Evolutionary conservation across 1,284 basidiomycete species (phyloP).

Genomic region (Tremellales sp.): DNA sequence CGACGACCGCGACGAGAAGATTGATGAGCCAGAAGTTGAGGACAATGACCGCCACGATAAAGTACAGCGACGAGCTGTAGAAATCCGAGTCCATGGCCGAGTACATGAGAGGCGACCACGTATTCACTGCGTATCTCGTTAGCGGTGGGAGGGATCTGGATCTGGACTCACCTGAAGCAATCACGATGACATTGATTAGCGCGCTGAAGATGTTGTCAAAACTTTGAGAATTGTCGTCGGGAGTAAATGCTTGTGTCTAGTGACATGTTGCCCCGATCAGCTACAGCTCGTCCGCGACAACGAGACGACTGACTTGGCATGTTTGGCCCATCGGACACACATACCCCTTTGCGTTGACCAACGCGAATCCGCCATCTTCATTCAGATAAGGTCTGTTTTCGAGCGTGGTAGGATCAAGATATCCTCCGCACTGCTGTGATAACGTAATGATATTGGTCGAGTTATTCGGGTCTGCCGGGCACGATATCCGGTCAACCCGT

Average conservation of each 20-base stretch:
- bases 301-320: slow-evolving; percentile 57
- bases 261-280: slow-evolving; percentile 12
- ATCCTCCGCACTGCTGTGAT: slow-evolving; percentile 70
- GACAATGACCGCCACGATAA: slow-evolving; percentile 75
- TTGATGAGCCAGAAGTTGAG: slow-evolving; percentile 95
- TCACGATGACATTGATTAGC: slow-evolving; percentile 77
- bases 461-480: slow-evolving; percentile 49
- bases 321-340: slow-evolving; percentile 78
- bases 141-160: not conserved
- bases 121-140: slow-evolving; percentile 43
- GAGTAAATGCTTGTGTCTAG: slow-evolving; percentile 63
- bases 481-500: not conserved
- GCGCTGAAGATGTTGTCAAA: slow-evolving; percentile 89
- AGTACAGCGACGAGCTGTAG: slow-evolving; percentile 81
- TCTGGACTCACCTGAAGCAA: slow-evolving; percentile 65
- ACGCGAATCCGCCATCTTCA: slow-evolving; percentile 42
- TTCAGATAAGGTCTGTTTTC: slow-evolving; percentile 28
- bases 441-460: slow-evolving; percentile 40
- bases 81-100: slow-evolving; percentile 87
- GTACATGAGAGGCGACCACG: slow-evolving; percentile 71
- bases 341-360: slow-evolving; percentile 64
- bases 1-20: slow-evolving; percentile 92
- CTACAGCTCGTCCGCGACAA: slow-evolving; percentile 3
- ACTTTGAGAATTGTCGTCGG: slow-evolving; percentile 64
- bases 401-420: slow-evolving; percentile 60